A percentile compares a stretch with the other conserved stretches of the same genome.
phyloP scores from a whole-genome alignment of 1,284 basidiomycete species.

The Taiwanofungus camphoratus region DNA sequence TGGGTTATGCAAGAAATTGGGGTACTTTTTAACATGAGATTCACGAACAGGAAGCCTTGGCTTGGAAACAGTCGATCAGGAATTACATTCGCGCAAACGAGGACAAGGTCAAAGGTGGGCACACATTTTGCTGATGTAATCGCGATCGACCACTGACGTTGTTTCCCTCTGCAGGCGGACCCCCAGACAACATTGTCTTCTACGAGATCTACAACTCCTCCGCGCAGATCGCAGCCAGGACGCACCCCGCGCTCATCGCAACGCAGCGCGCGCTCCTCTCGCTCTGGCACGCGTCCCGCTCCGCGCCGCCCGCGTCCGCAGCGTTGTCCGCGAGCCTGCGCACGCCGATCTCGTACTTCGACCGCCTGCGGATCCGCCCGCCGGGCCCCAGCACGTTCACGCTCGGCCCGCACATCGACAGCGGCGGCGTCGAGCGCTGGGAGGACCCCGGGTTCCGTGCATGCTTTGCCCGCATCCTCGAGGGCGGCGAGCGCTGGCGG shows the following conservation, averaged over 20 bases:
- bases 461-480: slow-evolving; percentile 52
- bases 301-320: slow-evolving; percentile 31
- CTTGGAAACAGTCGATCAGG: slow-evolving; percentile 54
- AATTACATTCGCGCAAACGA: slow-evolving; percentile 52
- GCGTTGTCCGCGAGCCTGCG: slow-evolving; percentile 41
- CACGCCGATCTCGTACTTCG: slow-evolving; percentile 68
- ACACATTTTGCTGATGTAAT: not conserved
- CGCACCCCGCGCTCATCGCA: slow-evolving; percentile 44
- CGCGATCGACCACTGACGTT: not conserved
- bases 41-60: slow-evolving; percentile 53
- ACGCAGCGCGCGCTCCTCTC: slow-evolving; percentile 52
- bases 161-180: slow-evolving; percentile 47
- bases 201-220: slow-evolving; percentile 70
- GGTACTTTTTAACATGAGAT: too few species aligned
- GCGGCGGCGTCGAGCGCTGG: slow-evolving; percentile 74
- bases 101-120: slow-evolving; percentile 42
- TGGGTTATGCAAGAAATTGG: slow-evolving; percentile 3
- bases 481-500: slow-evolving; percentile 40
- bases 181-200: slow-evolving; percentile 61
- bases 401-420: slow-evolving; percentile 73
- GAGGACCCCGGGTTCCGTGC: slow-evolving; percentile 61
- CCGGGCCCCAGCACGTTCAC: slow-evolving; percentile 62
- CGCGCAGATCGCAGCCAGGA: slow-evolving; percentile 51
- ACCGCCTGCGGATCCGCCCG: slow-evolving; percentile 68
- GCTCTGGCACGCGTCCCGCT: slow-evolving; percentile 53